Conservation (phyloP, 2,329 filamentous ascomycete species). For the Aspergillus terreus region DNA sequence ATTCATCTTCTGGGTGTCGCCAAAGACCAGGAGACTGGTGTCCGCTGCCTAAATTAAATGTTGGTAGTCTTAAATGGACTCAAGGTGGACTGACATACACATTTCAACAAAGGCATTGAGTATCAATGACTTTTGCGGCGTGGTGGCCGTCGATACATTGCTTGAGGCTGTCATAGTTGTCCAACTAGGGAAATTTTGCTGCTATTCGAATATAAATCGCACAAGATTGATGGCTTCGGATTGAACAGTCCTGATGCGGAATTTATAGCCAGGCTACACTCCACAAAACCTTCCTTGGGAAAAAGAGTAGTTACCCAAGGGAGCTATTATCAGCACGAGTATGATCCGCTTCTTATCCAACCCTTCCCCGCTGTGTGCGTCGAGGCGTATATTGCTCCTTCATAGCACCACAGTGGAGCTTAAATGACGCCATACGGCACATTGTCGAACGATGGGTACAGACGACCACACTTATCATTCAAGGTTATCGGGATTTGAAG, state of each 20-base stretch:
- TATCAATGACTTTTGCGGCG: conserved; percentile 44
- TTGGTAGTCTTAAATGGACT: too few species aligned
- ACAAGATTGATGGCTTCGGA: neutral
- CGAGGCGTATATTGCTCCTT: neutral
- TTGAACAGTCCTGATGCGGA: neutral
- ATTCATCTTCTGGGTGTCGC: conserved; percentile 63
- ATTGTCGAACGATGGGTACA: too few species aligned
- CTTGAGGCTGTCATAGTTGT: neutral
- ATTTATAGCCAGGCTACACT: too few species aligned
- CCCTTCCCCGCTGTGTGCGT: conserved; percentile 10
- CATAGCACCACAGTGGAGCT: conserved; percentile 33
- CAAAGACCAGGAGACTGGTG: conserved; percentile 58
- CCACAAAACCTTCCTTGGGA: too few species aligned
- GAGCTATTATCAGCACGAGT: too few species aligned
- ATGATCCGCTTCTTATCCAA: too few species aligned
- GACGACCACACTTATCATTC: too few species aligned
- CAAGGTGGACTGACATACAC: conserved; percentile 27
- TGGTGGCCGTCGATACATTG: neutral
- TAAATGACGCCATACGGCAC: conserved; percentile 29
- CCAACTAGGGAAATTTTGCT: neutral
- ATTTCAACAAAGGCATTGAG: conserved; percentile 52
- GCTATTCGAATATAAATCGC: neutral
- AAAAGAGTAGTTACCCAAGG: too few species aligned
- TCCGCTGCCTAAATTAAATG: conserved; percentile 37
- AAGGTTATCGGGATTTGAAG: too few species aligned